Conservation (phyloP, 805 yeast species). For the Maudiozyma pseudohumilis region DNA sequence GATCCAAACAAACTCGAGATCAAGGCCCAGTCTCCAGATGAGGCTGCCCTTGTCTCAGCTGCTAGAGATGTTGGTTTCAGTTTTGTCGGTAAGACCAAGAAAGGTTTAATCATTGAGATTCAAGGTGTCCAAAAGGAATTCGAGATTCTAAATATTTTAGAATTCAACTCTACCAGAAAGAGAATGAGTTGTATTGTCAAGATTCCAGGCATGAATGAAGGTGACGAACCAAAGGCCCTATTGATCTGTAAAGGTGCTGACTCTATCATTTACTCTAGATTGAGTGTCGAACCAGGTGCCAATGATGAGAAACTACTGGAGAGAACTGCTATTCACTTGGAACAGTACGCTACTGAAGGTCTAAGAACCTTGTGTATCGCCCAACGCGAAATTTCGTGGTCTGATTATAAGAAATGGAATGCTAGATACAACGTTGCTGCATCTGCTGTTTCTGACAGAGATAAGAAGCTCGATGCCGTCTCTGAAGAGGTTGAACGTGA, state of each 20-base stretch:
- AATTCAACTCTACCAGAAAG: slow-evolving; percentile 76
- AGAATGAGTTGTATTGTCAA: slow-evolving; percentile 79
- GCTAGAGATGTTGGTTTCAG: slow-evolving; percentile 71
- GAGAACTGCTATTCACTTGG: slow-evolving; percentile 63
- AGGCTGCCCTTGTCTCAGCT: slow-evolving; percentile 74
- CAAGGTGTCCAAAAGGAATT: slow-evolving; percentile 66
- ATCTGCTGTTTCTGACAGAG: slow-evolving; percentile 54
- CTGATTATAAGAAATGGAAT: slow-evolving; percentile 55
- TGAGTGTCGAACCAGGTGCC: slow-evolving; percentile 33
- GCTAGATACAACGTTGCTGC: slow-evolving; percentile 53
- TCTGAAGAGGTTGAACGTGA: slow-evolving; percentile 66
- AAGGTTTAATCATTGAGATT: slow-evolving; percentile 54
- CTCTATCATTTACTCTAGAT: slow-evolving; percentile 62
- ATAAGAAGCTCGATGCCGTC: slow-evolving; percentile 60
- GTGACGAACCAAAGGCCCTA: slow-evolving; percentile 47
- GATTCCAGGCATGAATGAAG: slow-evolving; percentile 41
- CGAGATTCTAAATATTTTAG: slow-evolving; percentile 60
- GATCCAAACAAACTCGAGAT: slow-evolving; percentile 46
- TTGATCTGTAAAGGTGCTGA: slow-evolving; percentile 82
- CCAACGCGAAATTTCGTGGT: slow-evolving; percentile 54
- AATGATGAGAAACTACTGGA: slow-evolving; percentile 40
- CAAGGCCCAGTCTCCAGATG: slow-evolving; percentile 81
- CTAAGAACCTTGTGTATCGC: slow-evolving; percentile 75
- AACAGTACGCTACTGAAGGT: slow-evolving; percentile 75
- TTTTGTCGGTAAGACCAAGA: slow-evolving; percentile 55